Base-by-base conservation (phyloP, 208 protist species). In the Crithidia expoeki region DNA sequence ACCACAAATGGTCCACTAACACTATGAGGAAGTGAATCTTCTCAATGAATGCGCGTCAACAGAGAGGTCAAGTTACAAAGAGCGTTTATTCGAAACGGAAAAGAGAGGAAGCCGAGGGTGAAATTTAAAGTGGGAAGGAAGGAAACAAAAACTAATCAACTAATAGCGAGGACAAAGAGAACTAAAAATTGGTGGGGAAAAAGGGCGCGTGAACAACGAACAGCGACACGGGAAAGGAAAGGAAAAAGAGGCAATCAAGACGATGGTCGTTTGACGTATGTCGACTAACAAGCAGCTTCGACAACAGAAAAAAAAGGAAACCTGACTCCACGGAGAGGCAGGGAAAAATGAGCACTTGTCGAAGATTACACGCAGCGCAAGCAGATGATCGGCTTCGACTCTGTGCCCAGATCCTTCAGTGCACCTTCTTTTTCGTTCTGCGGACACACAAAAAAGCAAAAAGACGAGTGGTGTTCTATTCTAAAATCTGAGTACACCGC, bases 231-330 rank as follows among this genome's bases (percentile, higher is more conserved):
- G 2, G 51, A 74, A 12, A 59, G 34, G 33, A 55, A 63, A 56
- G 59, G 40, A 12, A 50, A 60, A 21, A 71, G 58, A 16, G 12
- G 16, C 17, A 6, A 16, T 42, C n/a, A 57, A 44, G 50, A 57
- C 23, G 61, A 44, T 25, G 28, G 4, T 55, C 19, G 25, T 17
- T 17, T 9, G 33, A 33, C 4, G n/a, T 38, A 16, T 30, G 16
- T 44, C 36, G 51, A 49, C 6, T 27, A 56, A 33, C 49, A 34
- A 49, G 25, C 7, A 64, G 21, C 30, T 47, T 34, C 4, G 49
- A 36, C 40, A 65, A 53, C 44, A 46, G 63, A 59, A 68, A 51
- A 36, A 68, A 65, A 40, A 63, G 57, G 40, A 61, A 30, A 58
- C 19, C 36, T 5, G 12, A 40, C 5, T 5, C 9, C 12, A 40